Conservation (phyloP, 2,329 filamentous ascomycete species). For the Zymoseptoria crescenta region DNA sequence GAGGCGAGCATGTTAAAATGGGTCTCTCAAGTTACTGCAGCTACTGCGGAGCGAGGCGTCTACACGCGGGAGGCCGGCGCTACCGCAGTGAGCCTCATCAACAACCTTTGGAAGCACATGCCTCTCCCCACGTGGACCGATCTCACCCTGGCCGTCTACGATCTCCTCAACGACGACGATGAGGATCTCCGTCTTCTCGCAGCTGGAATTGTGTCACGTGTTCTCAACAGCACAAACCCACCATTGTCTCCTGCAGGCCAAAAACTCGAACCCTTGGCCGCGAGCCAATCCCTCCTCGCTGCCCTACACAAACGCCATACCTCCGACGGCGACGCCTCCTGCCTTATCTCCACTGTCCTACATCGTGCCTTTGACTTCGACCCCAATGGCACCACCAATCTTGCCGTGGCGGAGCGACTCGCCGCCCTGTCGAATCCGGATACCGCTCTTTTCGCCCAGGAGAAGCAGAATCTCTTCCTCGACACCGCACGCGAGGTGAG, state of each 20-base stretch:
- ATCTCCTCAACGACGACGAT: slow-evolving; percentile 80
- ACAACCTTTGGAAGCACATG: not conserved
- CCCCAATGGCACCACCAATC: not conserved
- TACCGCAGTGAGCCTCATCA: slow-evolving; percentile 11
- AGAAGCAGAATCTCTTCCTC: slow-evolving; percentile 91
- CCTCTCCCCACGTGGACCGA: slow-evolving; percentile 22
- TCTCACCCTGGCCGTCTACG: slow-evolving; percentile 60
- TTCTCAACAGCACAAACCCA: slow-evolving; percentile 32
- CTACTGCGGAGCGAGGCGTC: slow-evolving; percentile 18
- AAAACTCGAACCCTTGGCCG: slow-evolving; percentile 42
- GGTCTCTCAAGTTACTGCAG: slow-evolving; percentile 10
- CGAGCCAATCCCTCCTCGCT: slow-evolving; percentile 34
- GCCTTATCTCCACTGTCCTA: slow-evolving; percentile 7
- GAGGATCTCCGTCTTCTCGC: slow-evolving; percentile 71
- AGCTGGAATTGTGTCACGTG: slow-evolving; percentile 41
- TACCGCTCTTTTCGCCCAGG: slow-evolving; percentile 70
- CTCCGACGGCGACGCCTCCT: not conserved
- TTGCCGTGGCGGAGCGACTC: slow-evolving; percentile 10
- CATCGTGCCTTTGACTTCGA: slow-evolving; percentile 16
- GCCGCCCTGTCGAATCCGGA: slow-evolving; percentile 36
- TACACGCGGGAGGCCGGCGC: slow-evolving; percentile 25
- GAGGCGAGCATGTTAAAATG: slow-evolving; percentile 3
- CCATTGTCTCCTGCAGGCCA: slow-evolving; percentile 7
- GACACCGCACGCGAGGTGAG: slow-evolving; percentile 69
- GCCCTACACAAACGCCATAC: slow-evolving; percentile 25